Evolutionary conservation across 805 yeast species (phyloP).

Genomic region (Cyberlindnera subsufficiens): DNA sequence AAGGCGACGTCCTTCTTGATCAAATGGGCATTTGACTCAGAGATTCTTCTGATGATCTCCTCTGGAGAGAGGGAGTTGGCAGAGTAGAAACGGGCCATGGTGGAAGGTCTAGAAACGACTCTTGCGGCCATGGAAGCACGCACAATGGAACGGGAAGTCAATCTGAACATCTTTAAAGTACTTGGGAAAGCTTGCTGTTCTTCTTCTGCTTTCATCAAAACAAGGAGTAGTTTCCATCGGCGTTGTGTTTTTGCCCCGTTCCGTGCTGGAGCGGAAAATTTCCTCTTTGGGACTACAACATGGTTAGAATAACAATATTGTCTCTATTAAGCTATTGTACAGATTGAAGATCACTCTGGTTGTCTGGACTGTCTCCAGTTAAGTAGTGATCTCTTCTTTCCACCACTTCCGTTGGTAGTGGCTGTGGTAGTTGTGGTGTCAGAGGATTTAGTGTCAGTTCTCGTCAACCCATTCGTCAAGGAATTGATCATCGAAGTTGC

Average conservation of each 20-base stretch:
- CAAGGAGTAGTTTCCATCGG: too few relatives aligned
- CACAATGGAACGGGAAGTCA: slow-evolving; percentile 33
- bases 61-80: slow-evolving; percentile 65
- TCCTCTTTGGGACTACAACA: too few relatives aligned
- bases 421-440: slow-evolving; percentile 20
- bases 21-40: slow-evolving; percentile 67
- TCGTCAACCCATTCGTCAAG: slow-evolving; percentile 4
- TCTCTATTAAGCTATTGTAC: too few relatives aligned
- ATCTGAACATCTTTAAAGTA: slow-evolving; percentile 41
- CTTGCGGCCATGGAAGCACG: slow-evolving; percentile 31
- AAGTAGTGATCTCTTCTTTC: slow-evolving; percentile 24
- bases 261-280: too few relatives aligned
- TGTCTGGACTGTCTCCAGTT: slow-evolving; percentile 30
- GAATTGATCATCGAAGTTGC: slow-evolving; percentile 9
- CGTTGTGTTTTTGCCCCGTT: too few relatives aligned
- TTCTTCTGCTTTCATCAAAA: too few relatives aligned
- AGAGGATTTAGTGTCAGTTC: slow-evolving; percentile 24
- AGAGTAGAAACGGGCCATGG: slow-evolving; percentile 40
- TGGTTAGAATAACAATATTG: too few relatives aligned
- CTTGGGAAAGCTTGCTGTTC: not conserved
- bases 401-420: slow-evolving; percentile 8
- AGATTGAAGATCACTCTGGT: not conserved
- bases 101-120: slow-evolving; percentile 25
- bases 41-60: slow-evolving; percentile 77
- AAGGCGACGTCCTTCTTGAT: slow-evolving; percentile 48